Base-by-base conservation (phyloP, 2,329 filamentous ascomycete genomes). In the Sclerotinia sclerotiorum region DNA sequence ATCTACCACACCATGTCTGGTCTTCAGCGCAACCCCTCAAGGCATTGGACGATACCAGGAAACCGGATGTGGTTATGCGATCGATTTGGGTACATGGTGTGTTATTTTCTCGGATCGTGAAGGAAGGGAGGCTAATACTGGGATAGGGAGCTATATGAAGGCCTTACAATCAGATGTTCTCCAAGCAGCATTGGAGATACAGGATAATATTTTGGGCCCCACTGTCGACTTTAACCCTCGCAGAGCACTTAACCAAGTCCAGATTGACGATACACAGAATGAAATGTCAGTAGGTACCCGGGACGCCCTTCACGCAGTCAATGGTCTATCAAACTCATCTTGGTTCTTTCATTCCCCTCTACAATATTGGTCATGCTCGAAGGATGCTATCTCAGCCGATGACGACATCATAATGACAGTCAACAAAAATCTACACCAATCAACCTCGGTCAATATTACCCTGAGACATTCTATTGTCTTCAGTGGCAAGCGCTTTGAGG, bases 301-400 rank as follows among this genome's bases (percentile, higher is more conserved):
- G 42, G 84, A 89, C 74, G 77, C 82, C 11, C 81, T 86, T 35
- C 87, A 89, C 74, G 83, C 86, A 64, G 80, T 83, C 72, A 88
- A 89, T 74, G 87, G 86, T 19, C 77, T 87, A 46, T 86, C 83
- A 5, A 84, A 87, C 72, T 80, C 87, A 73, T 87, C 87, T 5
- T 93, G 90, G 90, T 91, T 91, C 73, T 91, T 91, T 75, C 90
- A 94, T 74, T 94, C 91, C n/a, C 91, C 91, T 1, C 79, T 94
- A 66, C 88, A 92, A 78, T 94, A 93, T 78, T 94, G 91, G 91
- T 84, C 87, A 69, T 90, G 88, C 76, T 90, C 83, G n/a, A 75
- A 81, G 7, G 82, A 85, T 1, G 79, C 78, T 8, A 85, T 94
- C 62, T 77, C 84, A 35, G 77, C 79, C 21, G 91, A 94, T 74